Evolutionary conservation across 1,284 basidiomycete species (phyloP).

Genomic region (Coriolopsis trogii): DNA sequence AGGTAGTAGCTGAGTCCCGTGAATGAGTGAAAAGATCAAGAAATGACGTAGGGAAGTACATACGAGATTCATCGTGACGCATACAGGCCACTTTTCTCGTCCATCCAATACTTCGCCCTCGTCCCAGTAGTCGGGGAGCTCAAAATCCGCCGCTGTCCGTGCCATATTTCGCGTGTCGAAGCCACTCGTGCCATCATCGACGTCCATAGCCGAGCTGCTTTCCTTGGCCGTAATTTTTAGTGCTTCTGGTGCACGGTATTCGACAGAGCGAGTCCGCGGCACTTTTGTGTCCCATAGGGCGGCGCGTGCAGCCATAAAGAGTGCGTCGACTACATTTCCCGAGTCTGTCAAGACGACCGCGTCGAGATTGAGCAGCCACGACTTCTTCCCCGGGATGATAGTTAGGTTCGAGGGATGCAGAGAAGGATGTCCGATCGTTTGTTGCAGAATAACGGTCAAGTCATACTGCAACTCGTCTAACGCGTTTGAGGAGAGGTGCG

Average conservation of each 20-base stretch:
- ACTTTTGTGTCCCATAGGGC: constrained; percentile 82
- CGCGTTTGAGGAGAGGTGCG: constrained; percentile 58
- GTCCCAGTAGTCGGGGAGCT: constrained; percentile 83
- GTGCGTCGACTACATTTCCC: constrained; percentile 73
- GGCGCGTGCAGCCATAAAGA: constrained; percentile 76
- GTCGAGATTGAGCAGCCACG: constrained; percentile 74
- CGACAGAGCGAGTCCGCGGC: constrained; percentile 67
- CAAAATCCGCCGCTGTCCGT: constrained; percentile 68
- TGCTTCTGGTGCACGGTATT: constrained; percentile 46
- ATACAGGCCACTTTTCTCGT: constrained; percentile 69
- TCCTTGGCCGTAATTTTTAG: constrained; percentile 16
- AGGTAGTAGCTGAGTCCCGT: constrained; percentile 46
- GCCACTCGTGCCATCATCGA: constrained; percentile 54
- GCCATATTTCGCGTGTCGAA: constrained; percentile 56
- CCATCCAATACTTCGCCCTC: constrained; percentile 69
- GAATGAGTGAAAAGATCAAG: background rate
- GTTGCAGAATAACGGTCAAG: constrained; percentile 58
- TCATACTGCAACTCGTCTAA: constrained; percentile 77
- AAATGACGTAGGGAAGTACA: background rate
- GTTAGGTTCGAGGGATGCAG: constrained; percentile 62
- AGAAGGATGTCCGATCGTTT: constrained; percentile 61
- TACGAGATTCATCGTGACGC: constrained; percentile 76
- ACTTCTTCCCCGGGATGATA: constrained; percentile 65
- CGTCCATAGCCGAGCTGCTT: constrained; percentile 39
- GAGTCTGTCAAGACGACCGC: constrained; percentile 68